Base-by-base conservation (phyloP, 192 early-diverging fungal genomes). In the Pilaira anomala region DNA sequence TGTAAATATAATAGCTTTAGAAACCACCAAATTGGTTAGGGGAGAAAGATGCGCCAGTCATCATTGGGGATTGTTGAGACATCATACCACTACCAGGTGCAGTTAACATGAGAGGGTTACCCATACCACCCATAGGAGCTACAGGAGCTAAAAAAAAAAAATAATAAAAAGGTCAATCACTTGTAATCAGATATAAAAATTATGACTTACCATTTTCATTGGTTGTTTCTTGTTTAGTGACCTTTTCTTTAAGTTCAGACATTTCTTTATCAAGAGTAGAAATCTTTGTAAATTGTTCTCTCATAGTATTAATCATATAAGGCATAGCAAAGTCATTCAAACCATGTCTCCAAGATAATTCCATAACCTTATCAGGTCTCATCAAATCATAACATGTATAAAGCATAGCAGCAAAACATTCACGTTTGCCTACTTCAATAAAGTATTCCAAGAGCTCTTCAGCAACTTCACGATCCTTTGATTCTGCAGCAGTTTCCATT, bases 371-470 rank as follows among this genome's bases (percentile, higher is more conserved):
- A 76, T 98, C 97, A 11, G 97, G 91, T 39, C 93, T 77, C 51
- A 96, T 80, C 56, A 98, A 75, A 63, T 99, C 96, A 70, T 97
- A 99, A 83, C 97, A 99, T 41, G 88, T 89, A 63, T 87, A 95
- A 60, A 98, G 73, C 65, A 88, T 89, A 18, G 96, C 93, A 4
- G 97, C 89, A 71, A 98, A 99, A 75, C 93, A 96, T 60, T 95
- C 93, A 55, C 93, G 88, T 62, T 94, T 88, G 50, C 90, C 89
- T 19, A 85, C 84, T 67, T 93, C 92, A 30, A 97, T 89, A 83
- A 99, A 99, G 85, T 89, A 99, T 67, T 89, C 88, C 58, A 99
- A 76, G 58, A 99, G 77, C 67, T 99, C 96, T 71, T 99, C 95
- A 46, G 92, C 94, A 19, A 94, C 87, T 52, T 96, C 92, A 14